Evolutionary conservation across 805 yeast genomes (phyloP).

Genomic region (Candida rishiriensis): DNA sequence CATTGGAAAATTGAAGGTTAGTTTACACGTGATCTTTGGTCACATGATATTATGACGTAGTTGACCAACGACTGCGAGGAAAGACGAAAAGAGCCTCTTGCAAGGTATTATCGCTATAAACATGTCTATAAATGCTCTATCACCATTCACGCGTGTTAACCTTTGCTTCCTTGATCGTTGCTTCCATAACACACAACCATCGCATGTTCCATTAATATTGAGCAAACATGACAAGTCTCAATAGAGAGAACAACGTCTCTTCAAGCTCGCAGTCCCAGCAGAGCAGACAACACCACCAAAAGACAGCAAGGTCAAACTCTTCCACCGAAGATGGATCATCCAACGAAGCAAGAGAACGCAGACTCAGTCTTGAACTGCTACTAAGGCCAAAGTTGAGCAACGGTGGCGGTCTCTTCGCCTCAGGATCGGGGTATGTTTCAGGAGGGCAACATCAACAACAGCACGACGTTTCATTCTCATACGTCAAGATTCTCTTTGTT

Average conservation of each 20-base stretch:
- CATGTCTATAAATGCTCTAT: no score
- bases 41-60: no score
- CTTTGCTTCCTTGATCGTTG: no score
- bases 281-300: background rate
- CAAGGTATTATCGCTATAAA: no score
- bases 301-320: background rate
- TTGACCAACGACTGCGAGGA: no score
- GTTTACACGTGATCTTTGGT: no score
- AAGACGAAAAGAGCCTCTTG: no score
- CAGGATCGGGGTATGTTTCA: background rate
- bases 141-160: no score
- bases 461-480: conserved; percentile 26
- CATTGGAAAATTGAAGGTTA: no score
- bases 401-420: no score
- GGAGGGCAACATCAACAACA: background rate
- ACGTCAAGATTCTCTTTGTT: conserved; percentile 40
- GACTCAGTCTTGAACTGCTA: background rate
- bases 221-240: background rate
- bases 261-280: background rate
- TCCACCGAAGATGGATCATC: background rate
- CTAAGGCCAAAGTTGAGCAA: background rate
- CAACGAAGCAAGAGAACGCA: background rate
- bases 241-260: background rate
- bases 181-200: no score
- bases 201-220: background rate